Evolutionary conservation across 1,139 yeast genomes (phyloP), one percentile per base, ranked within the genome.

Genomic region (Protomyces macrosporus): DNA sequence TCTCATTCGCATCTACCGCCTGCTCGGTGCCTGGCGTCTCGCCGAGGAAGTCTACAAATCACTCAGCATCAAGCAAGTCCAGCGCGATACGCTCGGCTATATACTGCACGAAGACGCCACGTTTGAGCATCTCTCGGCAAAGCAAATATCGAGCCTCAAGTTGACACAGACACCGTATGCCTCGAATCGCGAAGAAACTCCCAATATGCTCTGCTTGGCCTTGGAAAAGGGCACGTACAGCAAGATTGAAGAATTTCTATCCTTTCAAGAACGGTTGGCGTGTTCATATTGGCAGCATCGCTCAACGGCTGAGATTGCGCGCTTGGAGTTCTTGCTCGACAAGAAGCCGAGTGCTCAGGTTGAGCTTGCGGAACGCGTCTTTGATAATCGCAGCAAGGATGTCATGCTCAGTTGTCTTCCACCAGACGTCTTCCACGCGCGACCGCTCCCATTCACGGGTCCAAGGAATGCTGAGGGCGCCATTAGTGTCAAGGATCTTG

Each of bases 1-100:
- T 93, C 76, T 90, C 53, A 79, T 88, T 63, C 81, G 84, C 48
- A 73, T 90, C 3, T 88, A 88, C 72, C 77, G 82, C 14, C 75
- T 80, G 45, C 72, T 90, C 9, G 90, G 90, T 55, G 78, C 84
- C 9, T 78, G 78, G 45, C 73, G 81, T 2, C 73, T 77, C 55
- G 85, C 93, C 3, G 70, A 75, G 14, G 76, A 75, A 9, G 82
- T 84, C 63, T 85, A 80, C 71, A 76, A 82, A 6, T 70, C 77
- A 0, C 75, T 93, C 61, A 82, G 84, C 55, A 82, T 90, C 67
- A 88, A 87, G 71, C 86, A 86, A 77, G 75, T 90, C 10, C 98
- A 93, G 74, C 79, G 82, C 67, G 98, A 93, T 71, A 84, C 93
- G 0, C 74, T 90, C 63, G 81, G 85, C 14, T 85, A 87, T 68